phyloP scores from a whole-genome alignment of 1,139 yeast species.

The Magnusiomyces sp. region DNA sequence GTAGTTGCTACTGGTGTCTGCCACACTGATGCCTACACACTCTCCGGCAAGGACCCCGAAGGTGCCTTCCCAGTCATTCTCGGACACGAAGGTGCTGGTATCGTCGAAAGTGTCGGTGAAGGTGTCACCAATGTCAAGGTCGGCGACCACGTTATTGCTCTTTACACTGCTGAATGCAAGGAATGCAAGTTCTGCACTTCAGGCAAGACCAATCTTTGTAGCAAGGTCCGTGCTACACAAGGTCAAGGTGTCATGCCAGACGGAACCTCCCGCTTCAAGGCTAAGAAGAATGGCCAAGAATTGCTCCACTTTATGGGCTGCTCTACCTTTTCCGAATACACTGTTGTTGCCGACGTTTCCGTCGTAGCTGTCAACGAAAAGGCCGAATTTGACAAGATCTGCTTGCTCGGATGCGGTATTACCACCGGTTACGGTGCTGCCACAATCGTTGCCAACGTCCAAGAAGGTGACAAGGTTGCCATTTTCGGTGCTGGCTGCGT shows the following conservation, averaged over 20 bases:
- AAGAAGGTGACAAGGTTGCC: conserved; percentile 88
- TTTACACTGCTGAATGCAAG: conserved; percentile 93
- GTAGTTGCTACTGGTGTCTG: conserved; percentile 87
- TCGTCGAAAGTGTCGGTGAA: conserved; percentile 87
- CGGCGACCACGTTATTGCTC: conserved; percentile 86
- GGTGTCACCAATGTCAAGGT: conserved; percentile 79
- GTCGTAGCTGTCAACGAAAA: conserved; percentile 82
- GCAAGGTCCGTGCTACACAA: conserved; percentile 83
- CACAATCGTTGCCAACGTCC: conserved; percentile 83
- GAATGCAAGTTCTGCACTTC: conserved; percentile 93
- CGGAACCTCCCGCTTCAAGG: conserved; percentile 77
- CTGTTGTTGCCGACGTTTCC: conserved; percentile 97
- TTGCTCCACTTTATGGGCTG: conserved; percentile 94
- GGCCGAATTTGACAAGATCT: conserved; percentile 80
- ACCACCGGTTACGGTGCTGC: conserved; percentile 99
- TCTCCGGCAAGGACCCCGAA: conserved; percentile 92
- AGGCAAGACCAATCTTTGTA: conserved; percentile 93
- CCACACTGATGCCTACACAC: conserved; percentile 96
- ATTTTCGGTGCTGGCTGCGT: conserved; percentile 97
- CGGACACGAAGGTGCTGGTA: conserved; percentile 97
- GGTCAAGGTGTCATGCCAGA: conserved; percentile 94
- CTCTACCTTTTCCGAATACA: conserved; percentile 92
- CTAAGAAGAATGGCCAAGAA: conserved; percentile 50
- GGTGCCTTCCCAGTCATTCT: conserved; percentile 82
- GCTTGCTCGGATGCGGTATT: conserved; percentile 95